A percentile compares a stretch with the other conserved stretches of the same genome.
These are phyloP conservation scores for Salvia hispanica DNA, from an alignment of 257 asterid genomes.

Conservation along the genomic window DNA sequence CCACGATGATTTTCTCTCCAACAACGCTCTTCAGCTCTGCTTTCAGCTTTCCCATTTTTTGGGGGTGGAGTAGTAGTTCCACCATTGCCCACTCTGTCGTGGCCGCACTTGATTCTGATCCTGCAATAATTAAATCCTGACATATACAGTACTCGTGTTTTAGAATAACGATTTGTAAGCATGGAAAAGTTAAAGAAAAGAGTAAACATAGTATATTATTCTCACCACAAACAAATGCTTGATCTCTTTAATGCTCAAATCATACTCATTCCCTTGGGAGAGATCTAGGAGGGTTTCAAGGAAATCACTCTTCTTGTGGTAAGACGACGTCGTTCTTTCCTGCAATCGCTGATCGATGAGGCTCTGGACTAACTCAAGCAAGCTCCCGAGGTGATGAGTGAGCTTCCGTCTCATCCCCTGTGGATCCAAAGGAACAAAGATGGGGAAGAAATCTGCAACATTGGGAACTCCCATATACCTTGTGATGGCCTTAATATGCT, in stretches of 20 bases:
- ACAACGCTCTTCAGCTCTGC: neutral
- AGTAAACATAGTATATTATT: neutral
- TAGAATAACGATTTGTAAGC: neutral
- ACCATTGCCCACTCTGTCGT: neutral
- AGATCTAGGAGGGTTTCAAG: neutral
- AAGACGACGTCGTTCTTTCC: neutral
- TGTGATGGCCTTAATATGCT: neutral
- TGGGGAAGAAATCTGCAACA: neutral
- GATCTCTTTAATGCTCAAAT: neutral
- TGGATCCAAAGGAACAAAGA: neutral
- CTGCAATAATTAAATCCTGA: neutral
- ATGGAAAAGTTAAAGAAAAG: no score
- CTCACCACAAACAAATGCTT: neutral
- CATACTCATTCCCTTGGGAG: neutral
- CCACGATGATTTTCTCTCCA: neutral
- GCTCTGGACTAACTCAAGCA: neutral
- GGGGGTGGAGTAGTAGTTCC: slow-evolving; percentile 3
- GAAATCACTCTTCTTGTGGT: neutral
- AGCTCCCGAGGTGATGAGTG: neutral
- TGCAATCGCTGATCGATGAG: neutral
- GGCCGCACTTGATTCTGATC: neutral
- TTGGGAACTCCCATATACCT: neutral
- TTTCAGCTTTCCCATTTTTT: neutral
- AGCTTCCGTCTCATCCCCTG: neutral
- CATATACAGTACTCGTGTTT: neutral